Conservation (phyloP, 257 asterid genomes). For the Oldenlandia corymbosa region DNA sequence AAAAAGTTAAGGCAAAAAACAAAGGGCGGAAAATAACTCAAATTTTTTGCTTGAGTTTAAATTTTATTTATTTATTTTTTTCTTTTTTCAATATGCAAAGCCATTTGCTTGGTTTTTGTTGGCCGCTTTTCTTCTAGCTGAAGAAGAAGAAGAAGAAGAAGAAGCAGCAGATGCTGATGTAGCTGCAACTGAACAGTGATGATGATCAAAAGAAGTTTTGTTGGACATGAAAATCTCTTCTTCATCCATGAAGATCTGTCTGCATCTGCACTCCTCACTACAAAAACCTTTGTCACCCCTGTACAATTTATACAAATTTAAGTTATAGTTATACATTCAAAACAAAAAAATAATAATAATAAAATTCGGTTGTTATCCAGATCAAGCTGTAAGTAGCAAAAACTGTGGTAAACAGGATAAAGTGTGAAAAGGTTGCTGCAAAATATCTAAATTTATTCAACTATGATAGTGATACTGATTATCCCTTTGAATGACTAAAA, state of each 20-base stretch:
- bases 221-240: constrained; percentile 39
- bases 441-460: too few relatives aligned
- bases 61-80: too few relatives aligned
- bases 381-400: not conserved
- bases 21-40: constrained; percentile 5
- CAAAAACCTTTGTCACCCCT: constrained; percentile 92
- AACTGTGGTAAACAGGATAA: too few relatives aligned
- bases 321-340: too few relatives aligned
- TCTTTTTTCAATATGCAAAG: constrained; percentile 52
- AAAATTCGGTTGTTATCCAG: not conserved
- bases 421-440: not conserved
- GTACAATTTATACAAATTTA: constrained; percentile 10
- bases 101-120: constrained; percentile 42
- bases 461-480: not conserved
- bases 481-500: constrained; percentile 2
- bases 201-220: too few relatives aligned
- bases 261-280: constrained; percentile 85
- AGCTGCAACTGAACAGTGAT: constrained; percentile 47
- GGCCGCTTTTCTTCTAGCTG: constrained; percentile 29
- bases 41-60: constrained; percentile 1
- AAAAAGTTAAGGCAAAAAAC: not conserved
- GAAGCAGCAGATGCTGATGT: constrained; percentile 24
- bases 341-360: too few relatives aligned
- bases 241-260: constrained; percentile 87
- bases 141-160: constrained; percentile 21